Conservation (phyloP, 345 rosid genomes). For the Populus alba region DNA sequence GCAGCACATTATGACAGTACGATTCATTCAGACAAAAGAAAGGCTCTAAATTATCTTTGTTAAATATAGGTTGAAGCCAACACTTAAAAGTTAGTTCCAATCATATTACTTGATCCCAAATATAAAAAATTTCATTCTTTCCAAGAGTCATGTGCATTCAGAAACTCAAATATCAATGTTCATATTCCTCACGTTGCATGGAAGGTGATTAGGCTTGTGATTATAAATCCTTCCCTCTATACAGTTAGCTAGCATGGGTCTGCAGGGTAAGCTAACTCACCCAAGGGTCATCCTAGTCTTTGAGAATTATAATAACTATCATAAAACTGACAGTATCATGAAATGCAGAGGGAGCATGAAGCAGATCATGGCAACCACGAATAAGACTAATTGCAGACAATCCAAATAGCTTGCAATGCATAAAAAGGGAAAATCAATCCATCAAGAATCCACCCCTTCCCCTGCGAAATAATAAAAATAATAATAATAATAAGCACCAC, state of each 20-base stretch:
- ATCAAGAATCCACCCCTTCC: no score
- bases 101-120: neutral
- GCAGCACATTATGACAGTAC: neutral
- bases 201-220: neutral
- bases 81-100: neutral
- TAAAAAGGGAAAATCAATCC: no score
- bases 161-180: neutral
- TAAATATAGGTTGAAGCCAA: neutral
- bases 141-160: neutral
- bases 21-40: neutral
- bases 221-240: neutral
- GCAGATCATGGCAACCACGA: no score
- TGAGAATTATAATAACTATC: neutral
- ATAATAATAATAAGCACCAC: neutral
- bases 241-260: neutral
- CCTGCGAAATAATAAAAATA: no score
- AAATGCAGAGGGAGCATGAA: neutral
- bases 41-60: neutral
- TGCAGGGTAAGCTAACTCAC: neutral
- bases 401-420: no score
- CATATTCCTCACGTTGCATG: neutral
- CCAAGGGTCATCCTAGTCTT: neutral
- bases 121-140: neutral
- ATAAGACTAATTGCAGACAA: no score
- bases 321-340: neutral